These are phyloP conservation scores for Xylaria bambusicola DNA, from an alignment of 495 filamentous ascomycete species.

Conservation along the genomic window DNA sequence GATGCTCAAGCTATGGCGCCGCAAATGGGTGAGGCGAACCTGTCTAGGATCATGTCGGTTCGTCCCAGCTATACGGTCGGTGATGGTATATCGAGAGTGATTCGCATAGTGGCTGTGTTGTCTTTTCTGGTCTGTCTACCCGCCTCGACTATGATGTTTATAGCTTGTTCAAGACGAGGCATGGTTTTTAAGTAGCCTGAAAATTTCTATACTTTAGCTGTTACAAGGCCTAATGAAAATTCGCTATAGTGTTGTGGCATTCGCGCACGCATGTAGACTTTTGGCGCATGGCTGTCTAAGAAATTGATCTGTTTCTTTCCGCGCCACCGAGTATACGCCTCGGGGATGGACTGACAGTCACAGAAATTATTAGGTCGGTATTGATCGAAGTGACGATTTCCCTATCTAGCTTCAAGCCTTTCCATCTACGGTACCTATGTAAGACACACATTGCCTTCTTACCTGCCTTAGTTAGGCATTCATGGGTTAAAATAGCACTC, in stretches of 20 bases:
- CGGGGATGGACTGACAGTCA: no score
- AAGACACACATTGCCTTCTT: no score
- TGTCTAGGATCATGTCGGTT: not conserved
- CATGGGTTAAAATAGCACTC: no score
- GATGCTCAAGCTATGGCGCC: not conserved
- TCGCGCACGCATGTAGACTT: no score
- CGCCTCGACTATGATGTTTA: not conserved
- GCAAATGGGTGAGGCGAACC: not conserved
- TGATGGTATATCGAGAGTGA: slow-evolving; percentile 7
- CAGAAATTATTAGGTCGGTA: no score
- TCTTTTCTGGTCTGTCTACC: slow-evolving; percentile 8
- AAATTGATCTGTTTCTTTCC: no score
- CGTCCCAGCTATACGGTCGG: slow-evolving; percentile 1
- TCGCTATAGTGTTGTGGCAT: not conserved
- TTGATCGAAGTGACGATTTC: no score
- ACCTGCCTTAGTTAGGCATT: no score
- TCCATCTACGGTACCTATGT: no score
- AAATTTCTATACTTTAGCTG: slow-evolving; percentile 16
- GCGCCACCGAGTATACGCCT: no score
- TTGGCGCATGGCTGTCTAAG: no score
- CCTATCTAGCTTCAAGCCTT: no score
- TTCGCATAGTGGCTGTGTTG: slow-evolving; percentile 15
- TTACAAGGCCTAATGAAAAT: slow-evolving; percentile 1
- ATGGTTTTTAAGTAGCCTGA: not conserved
- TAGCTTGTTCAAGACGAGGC: not conserved